Base-by-base conservation (phyloP, 495 filamentous ascomycete genomes). In the Hypoxylon trugodes region DNA sequence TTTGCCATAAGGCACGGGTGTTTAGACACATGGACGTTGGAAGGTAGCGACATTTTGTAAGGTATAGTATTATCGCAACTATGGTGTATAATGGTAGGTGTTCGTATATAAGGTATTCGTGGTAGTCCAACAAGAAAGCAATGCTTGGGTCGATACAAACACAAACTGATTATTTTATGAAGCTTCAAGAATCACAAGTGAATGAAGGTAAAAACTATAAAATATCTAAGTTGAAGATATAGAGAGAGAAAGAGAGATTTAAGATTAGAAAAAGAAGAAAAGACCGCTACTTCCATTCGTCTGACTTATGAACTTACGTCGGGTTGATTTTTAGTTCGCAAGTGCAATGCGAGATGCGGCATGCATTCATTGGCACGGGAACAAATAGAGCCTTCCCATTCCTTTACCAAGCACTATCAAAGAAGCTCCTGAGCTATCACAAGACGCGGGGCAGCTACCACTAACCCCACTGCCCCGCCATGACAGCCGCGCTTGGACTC, bases 1-100 rank as follows among this genome's bases (percentile, higher is more conserved):
- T 98, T 98, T 61, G 90, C 90, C 48, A 85, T 78, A 9, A 97
- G 82, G 73, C 92, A 96, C 19, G 94, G 94, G 69, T 98, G 94
- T 19, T 77, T 80, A 15, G 92, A 96, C 74, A 96, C 76, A 73
- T 93, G 91, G 48, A 95, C 87, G 72, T 92, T 93, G 24, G 82
- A 49, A 12, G 87, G 89, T 26, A 90, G 77, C 26, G 73, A 59
- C 71, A 72, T 72, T 36, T 3, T 30, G 33, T 25, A 53, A 60
- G 50, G 19, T 52, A 38, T 13, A 36, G 25, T 53, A n/a, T 50
- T 57, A 21, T 54, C 10, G 47, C 9, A 56, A 16, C 5, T 58
- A 40, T 28, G 26, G 26, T 47, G n/a, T n/a, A n/a, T n/a, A n/a
- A n/a, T n/a, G n/a, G n/a, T n/a, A n/a, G n/a, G n/a, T n/a, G n/a